These are phyloP conservation scores for Fraxinus angustifolia DNA, from an alignment of 305 asterid species.

Conservation along the genomic window DNA sequence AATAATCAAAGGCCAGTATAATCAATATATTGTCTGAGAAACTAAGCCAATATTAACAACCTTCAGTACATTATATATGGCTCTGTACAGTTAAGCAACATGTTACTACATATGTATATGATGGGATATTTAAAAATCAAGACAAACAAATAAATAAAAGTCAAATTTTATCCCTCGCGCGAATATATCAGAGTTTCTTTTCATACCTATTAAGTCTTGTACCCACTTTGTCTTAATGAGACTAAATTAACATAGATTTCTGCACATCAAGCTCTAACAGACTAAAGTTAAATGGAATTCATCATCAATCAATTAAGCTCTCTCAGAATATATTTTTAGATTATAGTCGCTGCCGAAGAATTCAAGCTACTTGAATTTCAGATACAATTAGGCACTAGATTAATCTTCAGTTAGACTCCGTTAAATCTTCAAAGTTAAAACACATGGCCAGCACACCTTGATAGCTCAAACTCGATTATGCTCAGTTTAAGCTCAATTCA, in stretches of 20 bases:
- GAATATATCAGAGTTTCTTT: neutral
- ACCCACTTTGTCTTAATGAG: neutral
- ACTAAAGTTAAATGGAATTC: neutral
- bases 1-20: conserved; percentile 11
- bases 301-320: neutral
- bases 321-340: neutral
- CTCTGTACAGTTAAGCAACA: neutral
- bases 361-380: neutral
- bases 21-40: neutral
- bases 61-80: neutral
- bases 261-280: neutral
- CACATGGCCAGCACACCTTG: neutral
- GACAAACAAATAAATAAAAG: neutral
- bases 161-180: neutral
- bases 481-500: neutral
- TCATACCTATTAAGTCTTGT: neutral
- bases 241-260: neutral
- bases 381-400: neutral
- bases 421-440: neutral
- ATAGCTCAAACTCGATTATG: neutral
- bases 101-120: neutral
- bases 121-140: neutral
- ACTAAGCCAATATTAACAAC: neutral
- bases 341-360: neutral
- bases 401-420: conserved; percentile 3